Conservation (phyloP, 106 monocot species). For the Acanthochlamys bracteata region DNA sequence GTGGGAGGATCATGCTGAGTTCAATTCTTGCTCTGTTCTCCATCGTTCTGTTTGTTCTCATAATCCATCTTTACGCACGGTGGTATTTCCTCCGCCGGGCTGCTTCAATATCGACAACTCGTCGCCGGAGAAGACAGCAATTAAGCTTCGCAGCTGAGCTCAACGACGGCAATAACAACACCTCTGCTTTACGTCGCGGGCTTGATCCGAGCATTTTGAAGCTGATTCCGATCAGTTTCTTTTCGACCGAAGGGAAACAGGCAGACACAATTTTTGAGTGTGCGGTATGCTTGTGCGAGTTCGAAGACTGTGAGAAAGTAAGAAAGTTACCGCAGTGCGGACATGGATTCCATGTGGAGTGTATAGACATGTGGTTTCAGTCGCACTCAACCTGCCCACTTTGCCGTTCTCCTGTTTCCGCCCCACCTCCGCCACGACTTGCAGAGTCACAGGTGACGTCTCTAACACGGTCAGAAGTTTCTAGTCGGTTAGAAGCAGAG, state of each 20-base stretch:
- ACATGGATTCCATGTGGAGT: slow-evolving; percentile 37
- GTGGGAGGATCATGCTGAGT: slow-evolving; percentile 27
- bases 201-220: slow-evolving; percentile 23
- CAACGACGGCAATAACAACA: not conserved
- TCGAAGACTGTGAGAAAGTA: slow-evolving; percentile 38
- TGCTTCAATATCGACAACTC: not conserved
- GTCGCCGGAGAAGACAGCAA: slow-evolving; percentile 10
- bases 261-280: slow-evolving; percentile 12
- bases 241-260: not conserved
- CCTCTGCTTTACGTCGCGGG: slow-evolving; percentile 10
- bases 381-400: slow-evolving; percentile 40
- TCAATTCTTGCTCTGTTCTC: slow-evolving; percentile 30
- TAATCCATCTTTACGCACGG: slow-evolving; percentile 29
- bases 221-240: slow-evolving; percentile 26
- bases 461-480: not conserved
- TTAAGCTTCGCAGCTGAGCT: slow-evolving; percentile 1
- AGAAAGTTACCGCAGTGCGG: slow-evolving; percentile 31
- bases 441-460: not conserved
- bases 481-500: not conserved
- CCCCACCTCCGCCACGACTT: not conserved
- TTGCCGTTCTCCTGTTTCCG: slow-evolving; percentile 32
- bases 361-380: slow-evolving; percentile 48
- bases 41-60: slow-evolving; percentile 26
- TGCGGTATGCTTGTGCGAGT: slow-evolving; percentile 36
- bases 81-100: slow-evolving; percentile 20